phyloP scores from a whole-genome alignment of 148 eudicot species.

The Camellia japonica region DNA sequence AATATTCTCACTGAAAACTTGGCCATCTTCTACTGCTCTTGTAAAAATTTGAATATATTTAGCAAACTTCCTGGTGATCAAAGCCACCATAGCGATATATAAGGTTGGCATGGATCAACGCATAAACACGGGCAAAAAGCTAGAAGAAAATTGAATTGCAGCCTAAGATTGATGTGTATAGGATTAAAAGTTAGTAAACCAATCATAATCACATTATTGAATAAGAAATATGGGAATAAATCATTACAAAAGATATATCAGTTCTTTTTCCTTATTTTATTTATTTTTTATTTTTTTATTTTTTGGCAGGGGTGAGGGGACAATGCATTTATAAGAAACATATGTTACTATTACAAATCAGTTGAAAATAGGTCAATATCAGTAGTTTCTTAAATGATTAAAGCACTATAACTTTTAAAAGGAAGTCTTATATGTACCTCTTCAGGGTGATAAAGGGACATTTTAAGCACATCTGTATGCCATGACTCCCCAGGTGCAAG shows the following conservation, averaged over 20 bases:
- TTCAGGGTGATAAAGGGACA: slow-evolving; percentile 86
- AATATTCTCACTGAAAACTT: background rate
- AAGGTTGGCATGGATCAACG: too few relatives aligned
- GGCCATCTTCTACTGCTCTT: background rate
- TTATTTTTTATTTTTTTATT: too few relatives aligned
- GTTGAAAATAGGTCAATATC: slow-evolving; percentile 7
- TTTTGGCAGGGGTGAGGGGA: too few relatives aligned
- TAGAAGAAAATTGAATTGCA: too few relatives aligned
- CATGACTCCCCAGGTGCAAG: slow-evolving; percentile 92
- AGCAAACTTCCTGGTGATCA: background rate
- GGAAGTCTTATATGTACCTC: slow-evolving; percentile 50
- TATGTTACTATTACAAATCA: background rate
- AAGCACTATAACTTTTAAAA: background rate
- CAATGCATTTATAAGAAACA: background rate
- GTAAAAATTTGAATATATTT: too few relatives aligned
- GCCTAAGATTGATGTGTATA: too few relatives aligned
- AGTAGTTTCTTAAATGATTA: background rate
- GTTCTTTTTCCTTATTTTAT: too few relatives aligned
- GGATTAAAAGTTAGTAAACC: too few relatives aligned
- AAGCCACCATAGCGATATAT: background rate
- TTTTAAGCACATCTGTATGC: slow-evolving; percentile 94
- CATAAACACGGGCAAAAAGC: too few relatives aligned
- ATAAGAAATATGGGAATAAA: too few relatives aligned
- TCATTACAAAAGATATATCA: too few relatives aligned
- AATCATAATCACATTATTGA: too few relatives aligned